These are phyloP conservation scores for Candida arabinofermentans DNA, from an alignment of 805 yeast species.

Conservation along the genomic window DNA sequence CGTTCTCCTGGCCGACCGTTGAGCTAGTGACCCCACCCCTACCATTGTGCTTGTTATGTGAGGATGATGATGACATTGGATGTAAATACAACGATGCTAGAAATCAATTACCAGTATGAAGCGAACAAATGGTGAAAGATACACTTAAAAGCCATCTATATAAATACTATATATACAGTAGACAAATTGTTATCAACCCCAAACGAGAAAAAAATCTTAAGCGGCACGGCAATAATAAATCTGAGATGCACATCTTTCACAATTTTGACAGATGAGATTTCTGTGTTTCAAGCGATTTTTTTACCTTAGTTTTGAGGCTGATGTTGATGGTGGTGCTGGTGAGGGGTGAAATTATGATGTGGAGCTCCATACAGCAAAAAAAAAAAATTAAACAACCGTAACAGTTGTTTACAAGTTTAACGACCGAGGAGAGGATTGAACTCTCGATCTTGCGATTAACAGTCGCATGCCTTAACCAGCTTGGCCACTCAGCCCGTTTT, in stretches of 20 bases:
- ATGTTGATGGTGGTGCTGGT: no score
- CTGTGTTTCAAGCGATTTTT: no score
- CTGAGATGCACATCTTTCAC: no score
- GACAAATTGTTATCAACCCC: no score
- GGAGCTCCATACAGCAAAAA: not conserved
- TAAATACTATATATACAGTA: not conserved
- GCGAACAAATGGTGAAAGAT: not conserved
- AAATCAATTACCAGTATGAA: not conserved
- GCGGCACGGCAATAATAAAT: no score
- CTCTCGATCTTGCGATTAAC: constrained; percentile 63
- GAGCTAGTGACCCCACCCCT: not conserved
- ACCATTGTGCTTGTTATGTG: no score
- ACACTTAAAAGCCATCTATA: no score
- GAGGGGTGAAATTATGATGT: not conserved
- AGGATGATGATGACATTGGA: not conserved
- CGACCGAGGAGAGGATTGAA: constrained; percentile 48
- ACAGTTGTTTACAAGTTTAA: not conserved
- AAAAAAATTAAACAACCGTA: not conserved
- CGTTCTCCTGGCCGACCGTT: not conserved
- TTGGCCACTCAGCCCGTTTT: constrained; percentile 45
- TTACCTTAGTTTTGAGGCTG: no score
- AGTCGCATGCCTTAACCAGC: constrained; percentile 62
- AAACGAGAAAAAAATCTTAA: no score
- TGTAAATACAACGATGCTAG: not conserved
- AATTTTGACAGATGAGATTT: no score